These are phyloP conservation scores for Populus nigra DNA, from an alignment of 345 rosid genomes.

Conservation along the genomic window DNA sequence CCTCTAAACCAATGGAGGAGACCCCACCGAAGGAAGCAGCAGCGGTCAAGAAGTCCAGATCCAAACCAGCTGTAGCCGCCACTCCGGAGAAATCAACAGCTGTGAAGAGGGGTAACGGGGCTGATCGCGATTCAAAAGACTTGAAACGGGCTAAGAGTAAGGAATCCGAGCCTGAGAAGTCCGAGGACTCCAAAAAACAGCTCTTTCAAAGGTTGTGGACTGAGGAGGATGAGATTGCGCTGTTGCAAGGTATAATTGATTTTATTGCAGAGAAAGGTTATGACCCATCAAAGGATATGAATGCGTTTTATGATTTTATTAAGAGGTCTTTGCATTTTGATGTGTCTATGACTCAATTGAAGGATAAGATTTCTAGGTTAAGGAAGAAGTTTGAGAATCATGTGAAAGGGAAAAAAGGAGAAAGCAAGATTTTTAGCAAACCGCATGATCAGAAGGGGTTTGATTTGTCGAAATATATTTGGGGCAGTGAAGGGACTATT, in stretches of 20 bases:
- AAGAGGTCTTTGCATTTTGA: constrained; percentile 41
- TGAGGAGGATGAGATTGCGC: constrained; percentile 40
- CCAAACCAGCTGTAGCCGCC: background rate
- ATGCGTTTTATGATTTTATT: constrained; percentile 36
- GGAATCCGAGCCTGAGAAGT: too few species aligned
- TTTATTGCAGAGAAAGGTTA: constrained; percentile 32
- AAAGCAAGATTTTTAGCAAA: constrained; percentile 20
- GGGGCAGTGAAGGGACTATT: constrained; percentile 21
- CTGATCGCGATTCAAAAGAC: background rate
- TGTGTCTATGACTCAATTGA: constrained; percentile 34
- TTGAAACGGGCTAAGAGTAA: constrained; percentile 31
- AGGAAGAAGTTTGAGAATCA: constrained; percentile 35
- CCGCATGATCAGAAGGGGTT: constrained; percentile 26
- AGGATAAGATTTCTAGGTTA: constrained; percentile 41
- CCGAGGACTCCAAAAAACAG: too few species aligned
- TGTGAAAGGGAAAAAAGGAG: constrained; percentile 19
- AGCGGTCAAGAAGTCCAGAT: background rate
- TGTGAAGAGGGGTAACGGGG: constrained; percentile 2
- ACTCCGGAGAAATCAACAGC: background rate
- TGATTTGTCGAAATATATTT: constrained; percentile 31
- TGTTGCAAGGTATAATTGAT: constrained; percentile 43
- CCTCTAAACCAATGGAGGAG: constrained; percentile 12
- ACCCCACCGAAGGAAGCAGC: background rate
- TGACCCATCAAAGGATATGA: constrained; percentile 36
- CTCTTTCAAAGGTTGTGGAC: too few species aligned